A percentile compares a stretch with the other conserved stretches of the same genome.
Evolutionary conservation across 2,329 filamentous ascomycete species (phyloP).

Genomic region (Claviceps sp.): DNA sequence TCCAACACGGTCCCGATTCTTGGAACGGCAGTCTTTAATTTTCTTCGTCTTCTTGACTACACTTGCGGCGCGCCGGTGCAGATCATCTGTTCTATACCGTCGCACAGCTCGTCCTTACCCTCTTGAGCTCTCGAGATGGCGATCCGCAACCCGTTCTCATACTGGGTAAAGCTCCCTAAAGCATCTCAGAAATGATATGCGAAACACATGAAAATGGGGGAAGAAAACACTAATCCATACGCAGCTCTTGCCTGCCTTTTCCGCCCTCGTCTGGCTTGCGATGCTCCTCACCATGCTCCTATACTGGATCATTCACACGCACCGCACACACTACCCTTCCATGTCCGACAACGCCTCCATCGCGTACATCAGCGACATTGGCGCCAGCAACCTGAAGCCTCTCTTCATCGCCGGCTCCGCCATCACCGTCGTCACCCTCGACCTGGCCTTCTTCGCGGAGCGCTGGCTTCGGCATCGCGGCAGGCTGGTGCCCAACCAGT

Average conservation of each 20-base stretch:
- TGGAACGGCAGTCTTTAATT: too few species aligned
- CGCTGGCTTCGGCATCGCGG: slow-evolving; percentile 74
- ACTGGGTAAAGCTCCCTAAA: slow-evolving; percentile 22
- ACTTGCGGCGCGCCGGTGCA: not conserved
- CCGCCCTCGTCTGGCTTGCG: slow-evolving; percentile 49
- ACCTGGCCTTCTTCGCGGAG: slow-evolving; percentile 68
- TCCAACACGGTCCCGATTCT: too few species aligned
- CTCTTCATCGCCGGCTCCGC: slow-evolving; percentile 62
- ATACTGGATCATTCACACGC: slow-evolving; percentile 48
- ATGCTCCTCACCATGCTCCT: slow-evolving; percentile 58
- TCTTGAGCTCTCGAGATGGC: slow-evolving; percentile 15
- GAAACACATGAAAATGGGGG: not conserved
- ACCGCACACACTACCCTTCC: slow-evolving; percentile 43
- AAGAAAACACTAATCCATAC: not conserved
- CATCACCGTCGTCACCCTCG: slow-evolving; percentile 65
- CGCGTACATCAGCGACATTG: slow-evolving; percentile 60
- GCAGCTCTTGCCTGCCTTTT: slow-evolving; percentile 55
- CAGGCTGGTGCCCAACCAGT: slow-evolving; percentile 61
- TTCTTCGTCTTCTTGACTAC: not conserved
- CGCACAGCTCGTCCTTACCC: not conserved
- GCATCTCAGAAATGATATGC: too few species aligned
- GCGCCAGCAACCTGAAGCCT: slow-evolving; percentile 51
- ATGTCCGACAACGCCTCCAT: slow-evolving; percentile 47
- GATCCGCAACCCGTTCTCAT: slow-evolving; percentile 19
- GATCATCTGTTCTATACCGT: not conserved